Evolutionary conservation across 106 monocot species (phyloP), one percentile per base, ranked within the genome.

Genomic region (Amphibolis antarctica): DNA sequence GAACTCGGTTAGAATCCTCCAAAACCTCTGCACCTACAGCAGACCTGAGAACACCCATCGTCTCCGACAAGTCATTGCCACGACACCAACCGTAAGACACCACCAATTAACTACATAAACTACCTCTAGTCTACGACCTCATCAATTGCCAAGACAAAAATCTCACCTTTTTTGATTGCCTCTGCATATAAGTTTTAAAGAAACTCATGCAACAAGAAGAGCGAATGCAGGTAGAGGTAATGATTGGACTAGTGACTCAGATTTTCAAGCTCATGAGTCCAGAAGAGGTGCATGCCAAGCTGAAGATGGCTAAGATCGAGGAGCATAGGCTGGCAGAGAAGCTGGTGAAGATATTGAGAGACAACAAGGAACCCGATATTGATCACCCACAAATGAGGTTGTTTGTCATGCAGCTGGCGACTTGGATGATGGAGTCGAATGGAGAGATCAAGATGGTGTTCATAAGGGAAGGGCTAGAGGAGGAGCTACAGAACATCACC

Each of bases 381-480:
- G 75, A 77, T 19, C 79, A 79, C 12, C 86, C 92, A 5, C 70
- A 84, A 61, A 79, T 92, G 47, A 72, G 92, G 15, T 73, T 83
- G 64, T 92, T 79, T 44, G 59, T 69, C 7, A 74, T 86, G 21
- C 68, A 72, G 28, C 51, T 86, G 36, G 74, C 69, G 12, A 86
- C 71, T 22, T 67, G 65, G 71, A 59, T 86, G 79, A 92, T 86
- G 86, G 72, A 61, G 48, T 60, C 28, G 6, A 24, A 74, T 9
- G 20, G 28, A 44, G 69, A 71, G 19, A 81, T 71, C 44, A 49
- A 75, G 11, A 31, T 62, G 21, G 9, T 73, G 17, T 85, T 93
- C 63, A 61, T 46, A 10, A 46, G 55, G 10, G 31, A 50, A 20
- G 74, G 63, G 57, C 75, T 88, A 74, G 59, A 36, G 53, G 26